Base-by-base conservation (phyloP, 2,329 filamentous ascomycete genomes). In the Spiromastix sp. region DNA sequence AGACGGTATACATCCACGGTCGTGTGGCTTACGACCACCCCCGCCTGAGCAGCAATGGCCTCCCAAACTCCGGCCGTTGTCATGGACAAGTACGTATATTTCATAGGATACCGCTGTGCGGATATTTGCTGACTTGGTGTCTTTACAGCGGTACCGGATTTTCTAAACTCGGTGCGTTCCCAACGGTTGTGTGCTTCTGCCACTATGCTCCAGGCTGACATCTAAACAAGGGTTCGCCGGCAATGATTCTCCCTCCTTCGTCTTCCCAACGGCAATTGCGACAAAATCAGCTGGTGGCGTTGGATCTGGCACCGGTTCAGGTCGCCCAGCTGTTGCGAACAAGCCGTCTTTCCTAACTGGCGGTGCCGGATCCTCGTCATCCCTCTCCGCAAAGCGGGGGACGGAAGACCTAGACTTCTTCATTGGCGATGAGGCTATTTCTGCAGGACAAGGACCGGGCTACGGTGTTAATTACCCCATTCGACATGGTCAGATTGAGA, bases 61-160 rank as follows among this genome's bases (percentile, higher is more conserved):
- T 82, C 83, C 70, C 89, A 96, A 78, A 96, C 91, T 61, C 91
- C 91, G 55, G 91, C 91, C 84, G 91, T 98, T 95, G 91, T 98
- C 85, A 98, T 98, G 89, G 91, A 98, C 91, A 98, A 98, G 91
- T 95, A 81, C 68, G 85, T 74, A 48, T 41, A 42, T 42, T 27
- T 48, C 43, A 42, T 13, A 48, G 38, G 26, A 26, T 28, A 33
- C 48, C 52, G 39, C 42, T 47, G 44, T 30, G 16, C 17, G 18
- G 21, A 37, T 39, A 43, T 34, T 35, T 20, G 49, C 64, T 68
- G 55, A 70, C 56, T 47, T 48, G 40, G 41, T 49, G 43, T 48
- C 37, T 51, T 50, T 54, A 42, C 64, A 98, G 91, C 81, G 91
- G 91, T 71, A 98, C 91, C 69, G 91, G 91, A 57, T 98, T 93